Evolutionary conservation across 179 eudicot genomes (phyloP), one percentile per base, ranked within the genome.

Genomic region (Beta lomatogona): DNA sequence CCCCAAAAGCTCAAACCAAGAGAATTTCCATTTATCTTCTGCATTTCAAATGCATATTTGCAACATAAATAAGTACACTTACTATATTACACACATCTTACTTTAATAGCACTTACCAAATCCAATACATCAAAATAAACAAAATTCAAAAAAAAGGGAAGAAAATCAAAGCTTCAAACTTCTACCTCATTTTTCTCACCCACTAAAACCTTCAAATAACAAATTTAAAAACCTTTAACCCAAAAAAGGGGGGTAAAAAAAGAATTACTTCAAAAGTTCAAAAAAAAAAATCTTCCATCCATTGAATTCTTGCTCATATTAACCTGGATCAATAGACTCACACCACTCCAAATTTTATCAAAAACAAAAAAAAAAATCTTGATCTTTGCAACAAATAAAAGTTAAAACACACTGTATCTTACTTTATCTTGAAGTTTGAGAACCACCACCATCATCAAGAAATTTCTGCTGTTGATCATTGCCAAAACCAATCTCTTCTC

Each of bases 391-490:
- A 80, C 4, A 25, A 22, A 22, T 41, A n/a, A n/a, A n/a, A n/a
- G n/a, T n/a, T n/a, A n/a, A 2, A 44, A 48, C 53, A 48, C 10
- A 48, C 9, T 48, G 1, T 21, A 41, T 7, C 21, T n/a, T 67
- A 9, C 45, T 67, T 78, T 75, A 79, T 65, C 48, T 75, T 69
- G 77, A 75, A 48, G 41, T 71, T 75, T 83, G 85, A 79, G 82
- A 83, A 79, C 80, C 75, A 68, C 50, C 77, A 75, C 66, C 86
- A 75, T 83, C 83, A 60, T 68, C 79, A 60, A 48, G 68, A 58
- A 79, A 28, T 41, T 69, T 79, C 66, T 79, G 80, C 9, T 80
- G 80, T 25, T 79, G 82, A 69, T 79, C 82, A 83, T 28, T 31
- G 72, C 25, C 69, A 71, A 79, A 80, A 63, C 13, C 80, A 78